Conservation (phyloP, 2,329 filamentous ascomycete genomes). For the Alternaria arbusti region DNA sequence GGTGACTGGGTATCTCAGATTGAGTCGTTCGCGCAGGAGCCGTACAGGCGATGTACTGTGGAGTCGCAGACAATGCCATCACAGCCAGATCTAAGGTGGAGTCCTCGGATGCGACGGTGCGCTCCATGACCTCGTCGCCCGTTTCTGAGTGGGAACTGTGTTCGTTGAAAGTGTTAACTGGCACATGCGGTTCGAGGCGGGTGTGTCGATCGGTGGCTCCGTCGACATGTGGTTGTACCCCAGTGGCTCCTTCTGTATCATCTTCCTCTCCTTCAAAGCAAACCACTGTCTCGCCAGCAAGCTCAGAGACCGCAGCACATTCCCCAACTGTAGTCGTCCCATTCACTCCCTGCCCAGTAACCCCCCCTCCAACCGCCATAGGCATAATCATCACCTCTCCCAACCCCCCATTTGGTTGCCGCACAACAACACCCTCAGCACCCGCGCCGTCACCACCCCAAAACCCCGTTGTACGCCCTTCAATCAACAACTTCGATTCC, state of each 20-base stretch:
- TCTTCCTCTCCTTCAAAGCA: neutral
- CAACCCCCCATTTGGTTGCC: neutral
- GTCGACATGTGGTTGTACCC: neutral
- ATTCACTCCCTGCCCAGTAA: neutral
- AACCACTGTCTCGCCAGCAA: neutral
- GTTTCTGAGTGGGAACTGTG: neutral
- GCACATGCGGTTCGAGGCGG: neutral
- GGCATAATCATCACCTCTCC: neutral
- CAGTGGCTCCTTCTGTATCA: neutral
- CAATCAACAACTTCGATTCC: neutral
- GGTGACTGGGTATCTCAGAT: neutral
- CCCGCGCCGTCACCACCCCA: neutral
- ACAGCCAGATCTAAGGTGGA: neutral
- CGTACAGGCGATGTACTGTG: neutral
- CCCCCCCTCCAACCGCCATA: neutral
- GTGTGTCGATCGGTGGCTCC: neutral
- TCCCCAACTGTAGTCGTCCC: neutral
- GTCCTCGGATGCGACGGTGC: neutral
- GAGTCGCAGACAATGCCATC: neutral
- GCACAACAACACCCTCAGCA: neutral
- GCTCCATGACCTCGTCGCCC: neutral
- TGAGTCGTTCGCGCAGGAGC: neutral
- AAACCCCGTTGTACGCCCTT: neutral
- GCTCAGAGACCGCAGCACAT: neutral
- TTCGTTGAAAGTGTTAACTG: neutral